Evolutionary conservation across 805 yeast species (phyloP).

Genomic region (Candida maris): DNA sequence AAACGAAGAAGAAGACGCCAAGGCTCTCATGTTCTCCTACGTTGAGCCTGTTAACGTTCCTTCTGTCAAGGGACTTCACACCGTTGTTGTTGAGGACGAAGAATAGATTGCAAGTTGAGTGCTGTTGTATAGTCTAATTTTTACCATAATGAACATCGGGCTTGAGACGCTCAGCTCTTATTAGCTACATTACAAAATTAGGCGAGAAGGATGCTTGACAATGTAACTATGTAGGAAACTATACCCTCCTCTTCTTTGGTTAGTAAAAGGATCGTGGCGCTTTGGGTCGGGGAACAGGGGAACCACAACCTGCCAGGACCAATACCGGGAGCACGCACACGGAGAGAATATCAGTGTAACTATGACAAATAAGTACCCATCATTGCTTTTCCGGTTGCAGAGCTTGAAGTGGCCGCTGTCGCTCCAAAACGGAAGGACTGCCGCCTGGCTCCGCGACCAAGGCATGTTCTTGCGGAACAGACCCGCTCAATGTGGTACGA

Average conservation of each 20-base stretch:
- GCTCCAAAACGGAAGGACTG: constrained; percentile 32
- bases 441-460: constrained; percentile 13
- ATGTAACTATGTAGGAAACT: too few relatives aligned
- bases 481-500: constrained; percentile 33
- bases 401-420: constrained; percentile 2
- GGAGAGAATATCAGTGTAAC: constrained; percentile 81
- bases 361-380: constrained; percentile 71
- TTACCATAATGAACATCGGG: constrained; percentile 8
- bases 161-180: constrained; percentile 2
- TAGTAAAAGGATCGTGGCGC: too few relatives aligned
- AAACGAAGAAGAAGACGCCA: constrained; percentile 99
- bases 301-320: too few relatives aligned
- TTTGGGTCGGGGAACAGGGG: too few relatives aligned
- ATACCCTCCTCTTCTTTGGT: too few relatives aligned
- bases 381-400: constrained; percentile 25
- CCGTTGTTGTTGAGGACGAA: constrained; percentile 86
- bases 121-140: constrained; percentile 2
- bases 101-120: constrained; percentile 26
- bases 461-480: constrained; percentile 10
- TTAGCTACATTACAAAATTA: too few relatives aligned
- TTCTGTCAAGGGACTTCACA: constrained; percentile 94
- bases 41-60: constrained; percentile 97
- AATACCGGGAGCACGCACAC: too few relatives aligned
- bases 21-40: constrained; percentile 94
- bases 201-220: too few relatives aligned